phyloP scores from a whole-genome alignment of 2,329 filamentous ascomycete species.

The Dactylellina haptotyla region DNA sequence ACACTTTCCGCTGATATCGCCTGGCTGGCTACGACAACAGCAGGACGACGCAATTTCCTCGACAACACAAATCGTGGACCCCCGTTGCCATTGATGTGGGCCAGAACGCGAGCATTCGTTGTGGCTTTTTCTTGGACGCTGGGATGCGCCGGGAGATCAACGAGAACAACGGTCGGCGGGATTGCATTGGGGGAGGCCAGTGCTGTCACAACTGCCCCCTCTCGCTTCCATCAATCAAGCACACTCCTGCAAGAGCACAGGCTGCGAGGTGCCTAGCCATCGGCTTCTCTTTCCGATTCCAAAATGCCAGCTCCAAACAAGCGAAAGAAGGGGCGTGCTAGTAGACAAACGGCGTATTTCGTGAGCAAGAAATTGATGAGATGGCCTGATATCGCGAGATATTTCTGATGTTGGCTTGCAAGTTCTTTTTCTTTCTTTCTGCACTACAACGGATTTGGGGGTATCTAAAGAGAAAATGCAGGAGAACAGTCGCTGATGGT shows the following conservation, averaged over 20 bases:
- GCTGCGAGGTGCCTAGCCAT: constrained; percentile 8
- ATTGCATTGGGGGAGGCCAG: no score
- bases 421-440: background rate
- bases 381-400: constrained; percentile 1
- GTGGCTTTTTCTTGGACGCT: constrained; percentile 34
- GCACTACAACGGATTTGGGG: constrained; percentile 17
- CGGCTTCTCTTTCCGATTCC: constrained; percentile 46
- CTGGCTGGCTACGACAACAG: no score
- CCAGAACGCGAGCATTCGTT: background rate
- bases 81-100: constrained; percentile 3
- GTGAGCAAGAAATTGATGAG: background rate
- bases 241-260: constrained; percentile 33
- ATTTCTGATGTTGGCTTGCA: constrained; percentile 15
- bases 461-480: constrained; percentile 3
- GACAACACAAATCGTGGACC: background rate
- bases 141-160: constrained; percentile 51
- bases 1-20: constrained; percentile 15
- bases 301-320: constrained; percentile 33
- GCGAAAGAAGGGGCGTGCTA: constrained; percentile 7
- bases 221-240: constrained; percentile 41
- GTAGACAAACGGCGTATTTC: background rate
- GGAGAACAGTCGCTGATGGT: background rate
- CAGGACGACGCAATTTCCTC: constrained; percentile 1
- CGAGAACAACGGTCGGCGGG: constrained; percentile 28
- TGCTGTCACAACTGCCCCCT: constrained; percentile 33